phyloP scores from a whole-genome alignment of 768 basidiomycete species.

The Guyanaporus albipodus region DNA sequence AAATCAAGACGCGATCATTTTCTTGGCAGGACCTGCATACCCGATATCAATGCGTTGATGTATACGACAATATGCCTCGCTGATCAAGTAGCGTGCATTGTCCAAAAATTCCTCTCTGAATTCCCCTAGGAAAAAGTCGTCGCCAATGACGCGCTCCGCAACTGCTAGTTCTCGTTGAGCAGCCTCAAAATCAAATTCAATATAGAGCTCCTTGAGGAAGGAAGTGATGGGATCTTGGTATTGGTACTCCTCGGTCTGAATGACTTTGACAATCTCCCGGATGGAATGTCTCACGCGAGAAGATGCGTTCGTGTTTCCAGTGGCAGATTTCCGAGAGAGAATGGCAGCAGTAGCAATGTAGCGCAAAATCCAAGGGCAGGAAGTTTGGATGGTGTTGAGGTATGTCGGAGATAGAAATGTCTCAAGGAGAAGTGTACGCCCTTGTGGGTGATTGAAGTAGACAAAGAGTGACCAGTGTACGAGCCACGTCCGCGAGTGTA shows the following conservation, averaged over 20 bases:
- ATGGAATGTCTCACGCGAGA: conserved; percentile 84
- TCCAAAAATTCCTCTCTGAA: conserved; percentile 95
- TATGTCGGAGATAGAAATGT: conserved; percentile 95
- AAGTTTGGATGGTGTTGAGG: conserved; percentile 97
- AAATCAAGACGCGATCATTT: not conserved
- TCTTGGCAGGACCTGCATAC: conserved; percentile 37
- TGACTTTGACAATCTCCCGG: conserved; percentile 87
- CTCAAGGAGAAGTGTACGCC: conserved; percentile 88
- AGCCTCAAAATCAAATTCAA: conserved; percentile 94
- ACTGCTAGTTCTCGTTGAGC: conserved; percentile 78
- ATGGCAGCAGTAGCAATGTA: conserved; percentile 93
- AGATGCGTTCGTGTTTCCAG: conserved; percentile 46
- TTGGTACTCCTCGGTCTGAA: conserved; percentile 94
- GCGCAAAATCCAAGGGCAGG: conserved; percentile 90
- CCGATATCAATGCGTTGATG: conserved; percentile 89
- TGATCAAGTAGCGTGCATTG: conserved; percentile 92
- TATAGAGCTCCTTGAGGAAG: conserved; percentile 91
- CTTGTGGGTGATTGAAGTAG: conserved; percentile 95
- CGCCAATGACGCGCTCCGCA: conserved; percentile 77
- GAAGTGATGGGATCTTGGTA: conserved; percentile 90
- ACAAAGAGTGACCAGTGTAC: conserved; percentile 98
- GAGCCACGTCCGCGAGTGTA: conserved; percentile 95
- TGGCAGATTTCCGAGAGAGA: conserved; percentile 76
- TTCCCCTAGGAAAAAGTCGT: conserved; percentile 92
- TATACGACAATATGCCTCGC: conserved; percentile 96